Base-by-base conservation (phyloP, 2,329 filamentous ascomycete species). In the Aspergillus terreus region DNA sequence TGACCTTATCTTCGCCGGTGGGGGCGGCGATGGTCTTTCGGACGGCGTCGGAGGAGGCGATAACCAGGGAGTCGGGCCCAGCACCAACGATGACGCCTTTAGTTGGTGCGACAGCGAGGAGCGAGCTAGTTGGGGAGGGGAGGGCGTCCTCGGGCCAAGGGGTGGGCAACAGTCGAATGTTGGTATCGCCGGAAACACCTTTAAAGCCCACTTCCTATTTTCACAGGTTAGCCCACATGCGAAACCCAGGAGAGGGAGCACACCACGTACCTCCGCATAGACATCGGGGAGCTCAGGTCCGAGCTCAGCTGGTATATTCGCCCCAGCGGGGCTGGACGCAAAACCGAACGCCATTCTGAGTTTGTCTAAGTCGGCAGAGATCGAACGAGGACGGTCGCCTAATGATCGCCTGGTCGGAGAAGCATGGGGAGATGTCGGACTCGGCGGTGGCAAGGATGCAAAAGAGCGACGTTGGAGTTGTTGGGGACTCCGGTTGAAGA, bases 1-100 rank as follows among this genome's bases (percentile, higher is more conserved):
- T 84, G 54, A 79, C 80, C 50, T 66, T 66, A 55, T 86, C 84
- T 49, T 68, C 64, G 59, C 76, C 79, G 52, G 79, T 73, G 57
- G 83, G 80, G 33, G 78, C 74, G 11, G 78, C 78, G 65, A 95
- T 92, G 2, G 87, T 84, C 57, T 88, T 85, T 60, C 92, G 84
- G 43, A 96, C 82, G 4, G 84, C 80, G 49, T 92, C 84, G 12
- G 92, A 95, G 2, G 82, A 85, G 32, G 89, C 84, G 52, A 99
- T 72, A 53, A 89, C 78, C 42, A 99, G 79, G 46, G 81, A 80
- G 63, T 95, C 86, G 35, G 92, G 92, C 14, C 90, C 88, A 46
- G 89, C 94, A 45, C 92, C 94, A 27, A 92, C 92, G 49, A 96
- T 78, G 19, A 99, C 79, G 38, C 90, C 90, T 70, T 84, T 86